A percentile compares a stretch with the other conserved stretches of the same genome.
phyloP scores from a whole-genome alignment of 2,329 filamentous ascomycete species.

The Aureobasidium lini region DNA sequence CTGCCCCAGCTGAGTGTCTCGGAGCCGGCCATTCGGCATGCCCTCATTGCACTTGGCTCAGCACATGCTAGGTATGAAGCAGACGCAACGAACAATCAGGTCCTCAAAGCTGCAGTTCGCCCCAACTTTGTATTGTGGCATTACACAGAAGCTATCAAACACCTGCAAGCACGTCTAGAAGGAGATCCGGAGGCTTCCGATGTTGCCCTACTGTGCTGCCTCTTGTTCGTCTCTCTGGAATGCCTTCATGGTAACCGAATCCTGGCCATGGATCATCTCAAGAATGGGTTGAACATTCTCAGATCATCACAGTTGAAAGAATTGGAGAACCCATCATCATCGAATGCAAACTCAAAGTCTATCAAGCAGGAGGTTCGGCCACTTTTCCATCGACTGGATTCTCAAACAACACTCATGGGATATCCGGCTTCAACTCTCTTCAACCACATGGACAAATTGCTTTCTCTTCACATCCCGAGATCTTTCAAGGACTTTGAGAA shows the following conservation, averaged over 20 bases:
- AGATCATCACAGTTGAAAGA: background rate
- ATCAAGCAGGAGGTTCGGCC: background rate
- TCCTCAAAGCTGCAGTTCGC: background rate
- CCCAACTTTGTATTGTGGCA: conserved; percentile 19
- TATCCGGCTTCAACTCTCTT: background rate
- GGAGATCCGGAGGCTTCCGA: conserved; percentile 20
- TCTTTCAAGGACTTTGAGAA: background rate
- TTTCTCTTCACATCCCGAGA: background rate
- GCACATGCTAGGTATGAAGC: conserved; percentile 22
- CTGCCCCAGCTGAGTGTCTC: conserved; percentile 25
- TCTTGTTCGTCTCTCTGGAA: conserved; percentile 29
- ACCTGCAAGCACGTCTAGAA: conserved; percentile 23
- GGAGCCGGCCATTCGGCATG: conserved; percentile 26
- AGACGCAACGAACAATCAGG: background rate
- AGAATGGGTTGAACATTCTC: conserved; percentile 25
- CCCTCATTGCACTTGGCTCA: conserved; percentile 26
- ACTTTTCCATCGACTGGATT: background rate
- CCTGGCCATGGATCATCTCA: conserved; percentile 26
- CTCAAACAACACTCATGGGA: conserved; percentile 4
- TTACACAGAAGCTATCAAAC: conserved; percentile 26
- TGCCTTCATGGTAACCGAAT: conserved; percentile 25
- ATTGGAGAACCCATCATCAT: background rate
- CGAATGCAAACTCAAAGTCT: background rate
- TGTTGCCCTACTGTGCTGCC: conserved; percentile 24
- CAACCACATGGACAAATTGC: background rate